Evolutionary conservation across 2,329 filamentous ascomycete genomes (phyloP).

Genomic region (Sarocladium strictum): DNA sequence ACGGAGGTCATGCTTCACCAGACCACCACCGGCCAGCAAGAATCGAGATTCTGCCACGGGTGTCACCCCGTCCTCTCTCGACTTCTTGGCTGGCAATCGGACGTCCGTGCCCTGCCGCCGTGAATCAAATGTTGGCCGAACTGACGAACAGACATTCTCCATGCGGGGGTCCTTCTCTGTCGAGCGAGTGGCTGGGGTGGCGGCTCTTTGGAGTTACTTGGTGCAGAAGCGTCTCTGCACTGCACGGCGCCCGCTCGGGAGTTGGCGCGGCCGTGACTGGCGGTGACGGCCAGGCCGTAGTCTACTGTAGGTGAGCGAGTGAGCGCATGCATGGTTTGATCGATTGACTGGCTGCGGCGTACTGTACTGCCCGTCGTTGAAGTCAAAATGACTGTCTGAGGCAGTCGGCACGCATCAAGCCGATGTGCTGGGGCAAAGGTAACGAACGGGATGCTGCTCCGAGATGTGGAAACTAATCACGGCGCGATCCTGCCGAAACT

Average conservation of each 20-base stretch:
- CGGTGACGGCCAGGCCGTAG: neutral
- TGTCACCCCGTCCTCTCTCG: too few species aligned
- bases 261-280: neutral
- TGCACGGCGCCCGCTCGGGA: neutral
- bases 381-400: neutral
- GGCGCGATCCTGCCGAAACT: conserved; percentile 6
- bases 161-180: neutral
- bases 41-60: neutral
- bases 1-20: neutral
- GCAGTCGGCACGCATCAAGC: neutral
- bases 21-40: neutral
- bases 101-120: neutral
- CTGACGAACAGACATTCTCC: neutral
- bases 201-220: too few species aligned
- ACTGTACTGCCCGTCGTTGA: neutral
- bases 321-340: neutral
- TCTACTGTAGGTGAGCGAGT: neutral
- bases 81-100: neutral
- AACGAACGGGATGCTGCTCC: neutral
- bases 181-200: neutral
- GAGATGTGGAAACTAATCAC: neutral
- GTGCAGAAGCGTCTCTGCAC: too few species aligned
- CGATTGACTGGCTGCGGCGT: neutral
- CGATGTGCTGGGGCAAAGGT: neutral
- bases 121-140: neutral